phyloP scores from a whole-genome alignment of 2,329 filamentous ascomycete species.

The Fusarium dimerum region DNA sequence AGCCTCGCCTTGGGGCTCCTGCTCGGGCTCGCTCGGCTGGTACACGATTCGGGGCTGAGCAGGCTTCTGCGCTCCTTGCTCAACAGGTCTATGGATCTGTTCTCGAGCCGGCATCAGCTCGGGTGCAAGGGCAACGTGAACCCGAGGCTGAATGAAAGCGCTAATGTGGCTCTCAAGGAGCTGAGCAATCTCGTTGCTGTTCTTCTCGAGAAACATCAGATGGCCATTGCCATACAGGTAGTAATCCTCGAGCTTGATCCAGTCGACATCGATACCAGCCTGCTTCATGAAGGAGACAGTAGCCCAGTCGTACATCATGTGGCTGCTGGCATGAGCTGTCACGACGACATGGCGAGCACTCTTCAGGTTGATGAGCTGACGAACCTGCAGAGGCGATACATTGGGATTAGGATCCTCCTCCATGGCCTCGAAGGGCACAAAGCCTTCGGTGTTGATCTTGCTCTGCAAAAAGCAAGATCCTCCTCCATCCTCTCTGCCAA shows the following conservation, averaged over 20 bases:
- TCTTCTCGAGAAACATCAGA: slow-evolving; percentile 55
- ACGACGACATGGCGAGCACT: slow-evolving; percentile 50
- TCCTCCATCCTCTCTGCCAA: slow-evolving; percentile 8
- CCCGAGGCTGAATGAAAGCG: neutral
- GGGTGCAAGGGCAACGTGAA: neutral
- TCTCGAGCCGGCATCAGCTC: neutral
- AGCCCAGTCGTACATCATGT: slow-evolving; percentile 56
- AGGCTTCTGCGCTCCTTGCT: neutral
- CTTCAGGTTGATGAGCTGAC: slow-evolving; percentile 49
- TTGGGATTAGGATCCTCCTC: neutral
- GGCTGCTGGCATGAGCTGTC: slow-evolving; percentile 55
- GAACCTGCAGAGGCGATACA: slow-evolving; percentile 15
- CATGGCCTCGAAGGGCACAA: neutral
- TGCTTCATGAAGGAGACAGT: slow-evolving; percentile 54
- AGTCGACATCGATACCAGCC: slow-evolving; percentile 47
- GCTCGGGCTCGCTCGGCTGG: no score
- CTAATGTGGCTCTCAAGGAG: slow-evolving; percentile 24
- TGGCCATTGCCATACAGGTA: slow-evolving; percentile 57
- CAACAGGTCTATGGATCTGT: neutral
- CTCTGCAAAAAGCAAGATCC: slow-evolving; percentile 26
- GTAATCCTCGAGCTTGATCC: slow-evolving; percentile 44
- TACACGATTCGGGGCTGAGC: neutral
- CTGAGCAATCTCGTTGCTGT: slow-evolving; percentile 46
- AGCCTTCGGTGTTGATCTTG: slow-evolving; percentile 5
- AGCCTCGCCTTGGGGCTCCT: no score